Evolutionary conservation across 2,329 filamentous ascomycete species (phyloP).

Genomic region (Madurella mycetomatis): DNA sequence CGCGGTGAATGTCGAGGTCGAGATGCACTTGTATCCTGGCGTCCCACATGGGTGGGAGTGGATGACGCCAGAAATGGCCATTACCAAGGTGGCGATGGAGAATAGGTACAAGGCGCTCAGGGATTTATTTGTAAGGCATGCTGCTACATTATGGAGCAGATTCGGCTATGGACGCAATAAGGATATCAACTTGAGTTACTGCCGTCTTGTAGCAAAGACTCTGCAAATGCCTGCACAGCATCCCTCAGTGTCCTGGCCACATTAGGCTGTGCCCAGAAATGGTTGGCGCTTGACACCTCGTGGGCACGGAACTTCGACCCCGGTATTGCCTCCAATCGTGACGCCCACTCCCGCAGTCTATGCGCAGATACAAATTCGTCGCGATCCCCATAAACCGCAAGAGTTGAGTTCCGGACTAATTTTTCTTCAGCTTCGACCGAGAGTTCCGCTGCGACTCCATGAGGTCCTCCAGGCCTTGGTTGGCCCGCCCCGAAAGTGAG

Average conservation of each 20-base stretch:
- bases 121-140: conserved; percentile 1
- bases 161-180: too few relatives aligned
- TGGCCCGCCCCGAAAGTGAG: conserved; percentile 10
- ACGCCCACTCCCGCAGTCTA: conserved; percentile 27
- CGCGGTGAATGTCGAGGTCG: conserved; percentile 33
- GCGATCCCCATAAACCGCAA: conserved; percentile 43
- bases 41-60: conserved; percentile 37
- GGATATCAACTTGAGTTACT: neutral
- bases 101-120: conserved; percentile 20
- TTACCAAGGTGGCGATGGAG: conserved; percentile 25
- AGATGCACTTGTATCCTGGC: conserved; percentile 39
- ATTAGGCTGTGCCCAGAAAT: conserved; percentile 51
- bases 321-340: conserved; percentile 41
- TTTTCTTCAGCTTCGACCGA: conserved; percentile 46
- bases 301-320: conserved; percentile 39
- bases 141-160: neutral
- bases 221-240: conserved; percentile 30
- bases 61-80: conserved; percentile 6
- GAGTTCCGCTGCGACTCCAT: neutral
- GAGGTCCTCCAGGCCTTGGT: conserved; percentile 10
- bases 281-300: conserved; percentile 46
- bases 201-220: conserved; percentile 21
- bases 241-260: conserved; percentile 33
- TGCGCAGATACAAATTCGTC: conserved; percentile 24
- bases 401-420: conserved; percentile 53